These are phyloP conservation scores for Trametes sanguinea DNA, from an alignment of 768 basidiomycete species.

Conservation along the genomic window DNA sequence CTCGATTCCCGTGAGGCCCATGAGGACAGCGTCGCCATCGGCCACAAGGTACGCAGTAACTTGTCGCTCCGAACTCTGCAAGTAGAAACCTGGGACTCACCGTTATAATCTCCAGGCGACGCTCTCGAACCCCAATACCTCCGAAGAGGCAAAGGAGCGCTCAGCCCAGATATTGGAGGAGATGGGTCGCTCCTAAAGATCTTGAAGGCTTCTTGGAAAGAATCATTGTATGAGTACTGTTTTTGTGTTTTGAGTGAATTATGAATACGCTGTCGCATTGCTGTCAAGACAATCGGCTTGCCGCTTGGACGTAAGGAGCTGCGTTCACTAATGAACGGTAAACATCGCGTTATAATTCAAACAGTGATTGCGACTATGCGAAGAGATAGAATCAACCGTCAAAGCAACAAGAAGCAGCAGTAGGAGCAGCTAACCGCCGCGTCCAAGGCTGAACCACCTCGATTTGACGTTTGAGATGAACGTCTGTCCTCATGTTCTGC, in stretches of 20 bases:
- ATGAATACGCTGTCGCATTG: neutral
- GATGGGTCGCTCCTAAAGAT: constrained; percentile 27
- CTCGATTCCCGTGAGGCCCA: constrained; percentile 18
- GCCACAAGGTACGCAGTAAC: constrained; percentile 20
- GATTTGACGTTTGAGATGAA: too few species aligned
- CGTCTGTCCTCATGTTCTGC: too few species aligned
- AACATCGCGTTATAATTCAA: too few species aligned
- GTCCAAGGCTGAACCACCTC: too few species aligned
- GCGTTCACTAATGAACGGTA: too few species aligned
- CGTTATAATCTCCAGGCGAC: constrained; percentile 45
- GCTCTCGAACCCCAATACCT: constrained; percentile 56
- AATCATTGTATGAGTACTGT: neutral
- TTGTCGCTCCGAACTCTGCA: neutral
- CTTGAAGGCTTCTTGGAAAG: neutral
- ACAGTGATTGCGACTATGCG: too few species aligned
- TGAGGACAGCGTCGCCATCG: constrained; percentile 23
- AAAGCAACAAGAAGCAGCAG: too few species aligned
- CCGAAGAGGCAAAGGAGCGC: constrained; percentile 52
- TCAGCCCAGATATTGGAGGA: constrained; percentile 47
- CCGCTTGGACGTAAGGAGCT: too few species aligned
- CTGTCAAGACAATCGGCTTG: neutral
- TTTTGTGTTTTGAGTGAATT: neutral
- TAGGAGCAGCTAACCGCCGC: too few species aligned
- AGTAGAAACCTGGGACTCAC: neutral
- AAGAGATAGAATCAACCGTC: too few species aligned